phyloP scores from a whole-genome alignment of 805 yeast genomes.

The Teunomyces panamensis region DNA sequence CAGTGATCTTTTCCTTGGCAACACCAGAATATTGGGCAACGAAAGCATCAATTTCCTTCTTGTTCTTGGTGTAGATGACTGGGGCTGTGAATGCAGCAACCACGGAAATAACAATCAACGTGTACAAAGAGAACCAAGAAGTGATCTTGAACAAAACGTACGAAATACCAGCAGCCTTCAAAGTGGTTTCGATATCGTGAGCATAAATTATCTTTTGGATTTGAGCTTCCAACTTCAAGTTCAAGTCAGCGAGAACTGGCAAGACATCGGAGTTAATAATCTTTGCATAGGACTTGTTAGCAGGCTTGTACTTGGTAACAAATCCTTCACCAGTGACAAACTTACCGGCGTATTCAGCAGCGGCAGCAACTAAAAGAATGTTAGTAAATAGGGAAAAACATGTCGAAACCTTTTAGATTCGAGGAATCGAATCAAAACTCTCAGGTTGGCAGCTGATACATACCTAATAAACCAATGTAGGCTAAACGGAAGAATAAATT shows the following conservation, averaged over 20 bases:
- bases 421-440: too few species aligned
- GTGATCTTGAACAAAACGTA: conserved; percentile 70
- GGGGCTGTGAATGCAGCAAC: conserved; percentile 73
- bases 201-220: conserved; percentile 61
- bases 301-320: conserved; percentile 71
- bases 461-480: conserved; percentile 52
- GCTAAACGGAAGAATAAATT: conserved; percentile 59
- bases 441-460: conserved; percentile 11
- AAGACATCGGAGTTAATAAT: conserved; percentile 34
- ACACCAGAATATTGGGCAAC: conserved; percentile 43
- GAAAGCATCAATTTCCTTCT: conserved; percentile 71
- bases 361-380: conserved; percentile 50
- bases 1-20: conserved; percentile 51
- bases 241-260: conserved; percentile 43
- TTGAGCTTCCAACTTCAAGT: conserved; percentile 51
- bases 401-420: neutral
- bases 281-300: conserved; percentile 37
- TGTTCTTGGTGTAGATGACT: conserved; percentile 65
- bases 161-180: conserved; percentile 66
- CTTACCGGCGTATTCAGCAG: conserved; percentile 75
- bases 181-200: conserved; percentile 67
- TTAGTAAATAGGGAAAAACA: conserved; percentile 16
- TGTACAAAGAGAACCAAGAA: conserved; percentile 70
- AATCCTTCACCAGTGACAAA: conserved; percentile 75
- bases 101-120: conserved; percentile 56